Conservation (phyloP, 352 stramenopile genomes). For the Thalassiosira exigua region DNA sequence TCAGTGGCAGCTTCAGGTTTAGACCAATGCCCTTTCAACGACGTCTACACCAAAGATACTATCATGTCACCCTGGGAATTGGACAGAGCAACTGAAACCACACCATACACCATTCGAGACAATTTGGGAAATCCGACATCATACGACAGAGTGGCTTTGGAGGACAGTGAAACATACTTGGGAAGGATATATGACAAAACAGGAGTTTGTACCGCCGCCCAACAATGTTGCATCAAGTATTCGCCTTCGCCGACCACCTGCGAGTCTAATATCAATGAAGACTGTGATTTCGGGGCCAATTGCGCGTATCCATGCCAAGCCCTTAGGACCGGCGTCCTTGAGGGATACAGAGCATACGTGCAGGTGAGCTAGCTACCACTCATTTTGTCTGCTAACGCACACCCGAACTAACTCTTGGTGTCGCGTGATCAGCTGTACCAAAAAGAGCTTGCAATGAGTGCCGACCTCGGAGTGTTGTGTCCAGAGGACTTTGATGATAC, state of each 20-base stretch:
- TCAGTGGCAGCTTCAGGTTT: slow-evolving; percentile 35
- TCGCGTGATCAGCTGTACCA: too few relatives aligned
- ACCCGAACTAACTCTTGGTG: too few relatives aligned
- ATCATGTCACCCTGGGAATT: slow-evolving; percentile 39
- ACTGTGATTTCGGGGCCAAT: slow-evolving; percentile 54
- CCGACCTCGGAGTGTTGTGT: slow-evolving; percentile 55
- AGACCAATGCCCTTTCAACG: slow-evolving; percentile 43
- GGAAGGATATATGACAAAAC: slow-evolving; percentile 57
- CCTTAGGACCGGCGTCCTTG: slow-evolving; percentile 41
- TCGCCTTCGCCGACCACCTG: slow-evolving; percentile 21
- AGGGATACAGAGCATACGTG: slow-evolving; percentile 36
- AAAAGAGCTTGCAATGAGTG: slow-evolving; percentile 51
- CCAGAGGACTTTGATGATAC: slow-evolving; percentile 21
- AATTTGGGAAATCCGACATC: slow-evolving; percentile 43
- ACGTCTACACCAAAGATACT: slow-evolving; percentile 49
- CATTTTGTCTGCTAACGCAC: too few relatives aligned
- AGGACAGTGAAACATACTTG: slow-evolving; percentile 43
- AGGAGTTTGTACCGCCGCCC: slow-evolving; percentile 31
- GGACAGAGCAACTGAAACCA: slow-evolving; percentile 9
- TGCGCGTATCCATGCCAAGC: slow-evolving; percentile 54
- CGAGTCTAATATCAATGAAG: slow-evolving; percentile 27
- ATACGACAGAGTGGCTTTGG: slow-evolving; percentile 35
- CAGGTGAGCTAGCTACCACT: slow-evolving; percentile 32
- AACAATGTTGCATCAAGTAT: slow-evolving; percentile 42
- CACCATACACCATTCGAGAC: slow-evolving; percentile 43